These are phyloP conservation scores for Fusarium nematophilum DNA, from an alignment of 2,329 filamentous ascomycete species.

Conservation along the genomic window DNA sequence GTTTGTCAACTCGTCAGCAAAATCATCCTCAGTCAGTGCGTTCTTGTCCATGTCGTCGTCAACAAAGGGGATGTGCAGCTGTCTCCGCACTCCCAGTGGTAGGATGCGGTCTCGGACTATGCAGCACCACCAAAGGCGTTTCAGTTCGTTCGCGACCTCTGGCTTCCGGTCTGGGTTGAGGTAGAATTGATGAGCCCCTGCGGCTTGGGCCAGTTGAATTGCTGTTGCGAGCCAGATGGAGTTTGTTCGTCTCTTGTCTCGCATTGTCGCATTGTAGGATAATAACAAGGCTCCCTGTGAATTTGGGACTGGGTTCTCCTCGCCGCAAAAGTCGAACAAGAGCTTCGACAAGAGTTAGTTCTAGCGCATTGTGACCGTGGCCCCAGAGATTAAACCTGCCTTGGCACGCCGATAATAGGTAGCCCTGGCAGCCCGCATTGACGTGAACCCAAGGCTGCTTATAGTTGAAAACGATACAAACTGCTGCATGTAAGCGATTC, in stretches of 20 bases:
- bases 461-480: constrained; percentile 15
- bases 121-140: constrained; percentile 33
- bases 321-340: constrained; percentile 21
- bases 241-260: constrained; percentile 18
- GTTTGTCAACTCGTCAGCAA: constrained; percentile 7
- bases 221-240: constrained; percentile 28
- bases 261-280: constrained; percentile 24
- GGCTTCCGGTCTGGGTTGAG: neutral
- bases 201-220: constrained; percentile 22
- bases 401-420: constrained; percentile 30
- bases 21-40: constrained; percentile 14
- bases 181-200: constrained; percentile 20
- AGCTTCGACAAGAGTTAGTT: constrained; percentile 1
- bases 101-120: constrained; percentile 31
- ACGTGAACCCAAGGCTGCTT: constrained; percentile 18
- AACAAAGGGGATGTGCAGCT: constrained; percentile 17
- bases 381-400: neutral
- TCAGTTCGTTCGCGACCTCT: constrained; percentile 8
- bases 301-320: constrained; percentile 8
- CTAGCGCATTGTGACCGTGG: no score
- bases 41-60: constrained; percentile 1
- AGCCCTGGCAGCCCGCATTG: constrained; percentile 10
- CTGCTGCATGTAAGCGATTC: constrained; percentile 2
- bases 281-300: constrained; percentile 20
- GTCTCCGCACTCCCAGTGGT: constrained; percentile 20